phyloP scores from a whole-genome alignment of 768 basidiomycete species.

The Russula compacta region DNA sequence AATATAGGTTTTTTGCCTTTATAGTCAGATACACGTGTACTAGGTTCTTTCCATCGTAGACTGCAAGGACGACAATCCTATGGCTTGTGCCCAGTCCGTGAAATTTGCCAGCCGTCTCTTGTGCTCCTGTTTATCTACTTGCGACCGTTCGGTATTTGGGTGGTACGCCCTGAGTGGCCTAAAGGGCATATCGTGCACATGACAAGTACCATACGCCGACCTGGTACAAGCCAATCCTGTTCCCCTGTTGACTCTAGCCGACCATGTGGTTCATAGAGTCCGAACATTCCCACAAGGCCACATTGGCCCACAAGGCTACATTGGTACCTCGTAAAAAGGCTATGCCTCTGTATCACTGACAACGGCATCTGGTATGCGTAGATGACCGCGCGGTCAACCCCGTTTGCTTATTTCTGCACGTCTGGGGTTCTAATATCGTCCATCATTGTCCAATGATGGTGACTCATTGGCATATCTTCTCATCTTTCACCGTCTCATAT shows the following conservation, averaged over 20 bases:
- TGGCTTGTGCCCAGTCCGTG: background rate
- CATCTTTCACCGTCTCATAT: background rate
- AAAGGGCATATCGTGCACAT: background rate
- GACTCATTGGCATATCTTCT: background rate
- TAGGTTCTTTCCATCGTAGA: background rate
- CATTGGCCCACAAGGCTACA: background rate
- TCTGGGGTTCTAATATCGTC: background rate
- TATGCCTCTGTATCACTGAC: background rate
- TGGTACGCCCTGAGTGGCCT: background rate
- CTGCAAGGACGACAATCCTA: background rate
- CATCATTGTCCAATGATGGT: too few species aligned
- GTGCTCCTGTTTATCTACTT: too few species aligned
- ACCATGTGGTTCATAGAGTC: background rate
- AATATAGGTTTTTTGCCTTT: background rate
- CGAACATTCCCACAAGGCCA: background rate
- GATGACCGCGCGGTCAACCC: background rate
- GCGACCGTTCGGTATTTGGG: too few species aligned
- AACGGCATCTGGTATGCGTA: background rate
- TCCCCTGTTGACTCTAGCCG: background rate
- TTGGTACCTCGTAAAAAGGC: background rate
- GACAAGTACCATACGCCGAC: background rate
- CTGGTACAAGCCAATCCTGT: background rate
- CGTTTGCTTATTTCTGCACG: background rate
- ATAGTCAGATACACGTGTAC: background rate
- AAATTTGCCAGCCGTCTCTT: too few species aligned